Percentiles rank a stretch among this genome's conserved stretches.
Conservation (phyloP, 768 basidiomycete species). For the Mycena leptocephala region DNA sequence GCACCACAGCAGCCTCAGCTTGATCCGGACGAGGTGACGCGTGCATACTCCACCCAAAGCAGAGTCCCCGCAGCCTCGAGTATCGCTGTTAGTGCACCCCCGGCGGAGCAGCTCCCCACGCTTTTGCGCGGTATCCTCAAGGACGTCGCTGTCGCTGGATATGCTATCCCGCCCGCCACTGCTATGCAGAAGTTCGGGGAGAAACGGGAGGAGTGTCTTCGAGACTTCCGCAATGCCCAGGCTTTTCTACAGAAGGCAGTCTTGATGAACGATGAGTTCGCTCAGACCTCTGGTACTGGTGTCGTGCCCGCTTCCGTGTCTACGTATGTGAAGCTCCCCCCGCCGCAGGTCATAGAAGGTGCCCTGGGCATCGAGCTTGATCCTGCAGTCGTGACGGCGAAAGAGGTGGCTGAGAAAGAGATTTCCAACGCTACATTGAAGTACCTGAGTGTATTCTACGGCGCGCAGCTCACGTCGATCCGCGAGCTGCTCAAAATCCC, state of each 20-base stretch:
- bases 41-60: no score
- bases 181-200: not conserved
- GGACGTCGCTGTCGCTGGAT: not conserved
- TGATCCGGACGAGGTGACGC: slow-evolving; percentile 82
- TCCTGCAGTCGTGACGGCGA: not conserved
- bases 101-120: no score
- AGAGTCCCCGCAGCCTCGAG: no score
- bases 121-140: no score
- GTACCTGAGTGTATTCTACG: not conserved
- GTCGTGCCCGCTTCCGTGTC: not conserved
- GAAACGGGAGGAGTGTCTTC: not conserved
- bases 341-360: not conserved
- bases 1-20: slow-evolving; percentile 42
- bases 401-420: not conserved
- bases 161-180: not conserved
- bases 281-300: not conserved
- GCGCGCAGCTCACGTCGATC: not conserved
- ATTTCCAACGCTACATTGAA: not conserved
- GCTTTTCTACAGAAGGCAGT: not conserved
- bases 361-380: not conserved
- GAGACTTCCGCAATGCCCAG: not conserved
- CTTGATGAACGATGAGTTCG: not conserved
- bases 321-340: not conserved
- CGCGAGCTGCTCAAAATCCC: not conserved
- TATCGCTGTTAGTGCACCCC: no score